Evolutionary conservation across 768 basidiomycete genomes (phyloP), one percentile per base, ranked within the genome.

Genomic region (Hericium erinaceus): DNA sequence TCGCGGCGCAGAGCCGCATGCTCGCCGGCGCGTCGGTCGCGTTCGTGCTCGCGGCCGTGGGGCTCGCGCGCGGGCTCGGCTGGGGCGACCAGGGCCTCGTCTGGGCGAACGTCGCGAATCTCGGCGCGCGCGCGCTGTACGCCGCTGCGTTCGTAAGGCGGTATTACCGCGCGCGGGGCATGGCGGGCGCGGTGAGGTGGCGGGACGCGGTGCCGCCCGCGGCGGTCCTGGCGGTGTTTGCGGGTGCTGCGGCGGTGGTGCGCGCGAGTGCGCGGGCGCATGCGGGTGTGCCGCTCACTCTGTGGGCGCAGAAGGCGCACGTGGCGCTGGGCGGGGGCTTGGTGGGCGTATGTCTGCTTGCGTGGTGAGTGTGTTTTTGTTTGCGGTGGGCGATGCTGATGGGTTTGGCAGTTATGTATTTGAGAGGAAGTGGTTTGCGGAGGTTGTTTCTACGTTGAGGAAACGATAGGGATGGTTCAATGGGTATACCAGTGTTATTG

Each of bases 1-100:
- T 99, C 10, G 80, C 74, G 49, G 68, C 66, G 7, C 93, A 95
- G 69, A 87, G 84, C 64, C 75, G 82, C 77, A 91, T 85, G 83
- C 89, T 98, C 85, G 75, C 85, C n/a, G 73, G 67, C 0, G 92
- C 89, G 68, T 92, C 92, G 0, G 67, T 74, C 1, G 70, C 80
- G 1, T 95, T 94, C 67, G 80, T 89, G 44, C 63, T 69, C 22
- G 74, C 80, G 40, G 74, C 85, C 57, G 66, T 81, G 22, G 60
- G 37, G 61, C 83, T 61, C 78, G 83, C 70, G 64, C 71, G 48
- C 52, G 63, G 61, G 1, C 55, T 77, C 26, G 69, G 74, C 24
- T 64, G 82, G 24, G 86, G 85, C 37, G 91, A 92, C 62, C 75
- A 78, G 0, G 83, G 84, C 7, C 75, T 90, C 38, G 85, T 92